Evolutionary conservation across 106 monocot genomes (phyloP), one percentile per base, ranked within the genome.

Genomic region (Agapanthus africanus): DNA sequence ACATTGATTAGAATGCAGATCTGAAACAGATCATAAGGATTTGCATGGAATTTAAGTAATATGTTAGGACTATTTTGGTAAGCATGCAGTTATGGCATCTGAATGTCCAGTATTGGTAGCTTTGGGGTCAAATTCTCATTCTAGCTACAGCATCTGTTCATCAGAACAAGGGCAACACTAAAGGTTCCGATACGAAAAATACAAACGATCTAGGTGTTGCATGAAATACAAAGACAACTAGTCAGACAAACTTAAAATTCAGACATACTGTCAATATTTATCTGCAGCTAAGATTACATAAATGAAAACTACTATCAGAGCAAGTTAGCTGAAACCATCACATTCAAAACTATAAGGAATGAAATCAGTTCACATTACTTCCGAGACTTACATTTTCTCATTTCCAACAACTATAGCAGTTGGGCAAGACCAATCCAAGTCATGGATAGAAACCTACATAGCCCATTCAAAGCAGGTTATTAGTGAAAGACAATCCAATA

Each of bases 361-460:
- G 39, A 28, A 51, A 38, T 26, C 36, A 30, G 11, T 16, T 34
- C 13, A 33, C 8, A n/a, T n/a, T n/a, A n/a, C 4, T 26, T 34
- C 16, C 4, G 63, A 61, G 0, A 71, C 95, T 84, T 76, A 88
- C 95, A 66, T 77, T 37, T 76, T 74, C 75, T 99, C 97, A 72
- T 99, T 99, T 72, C 97, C 97, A 56, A 99, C 84, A 78, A 99
- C 97, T 70, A 99, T 79, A 47, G 97, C 97, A 27, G 87, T 92
- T 47, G 97, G 97, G 28, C 41, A 59, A n/a, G 92, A 84, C 97
- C 97, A 99, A 79, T 99, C 92, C 84, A 99, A 71, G 16, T 92
- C 92, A 70, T 92, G 91, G 18, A 90, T 65, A 49, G 92, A 99
- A 69, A 77, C 87, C 92, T 90, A 69, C 34, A 68, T 63, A 67